Percentiles rank a stretch among this genome's conserved stretches.
Evolutionary conservation across 768 basidiomycete genomes (phyloP).

Genomic region (Trametes sanguinea): DNA sequence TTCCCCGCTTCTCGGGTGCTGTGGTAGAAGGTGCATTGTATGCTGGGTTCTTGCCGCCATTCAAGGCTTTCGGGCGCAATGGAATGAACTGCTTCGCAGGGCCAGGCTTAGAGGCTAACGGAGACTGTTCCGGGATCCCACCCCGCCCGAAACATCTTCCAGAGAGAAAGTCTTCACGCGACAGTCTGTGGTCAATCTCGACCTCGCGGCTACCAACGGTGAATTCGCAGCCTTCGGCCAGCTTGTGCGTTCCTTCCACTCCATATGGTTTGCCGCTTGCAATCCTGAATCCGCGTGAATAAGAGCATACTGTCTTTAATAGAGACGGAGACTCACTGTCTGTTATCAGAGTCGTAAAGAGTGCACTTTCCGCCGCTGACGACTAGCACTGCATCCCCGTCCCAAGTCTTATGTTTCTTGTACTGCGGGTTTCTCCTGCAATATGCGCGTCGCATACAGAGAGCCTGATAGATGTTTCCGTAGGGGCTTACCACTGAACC

Average conservation of each 20-base stretch:
- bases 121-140: slow-evolving; percentile 14
- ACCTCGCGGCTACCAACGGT: slow-evolving; percentile 58
- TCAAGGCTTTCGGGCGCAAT: slow-evolving; percentile 32
- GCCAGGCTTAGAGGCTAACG: slow-evolving; percentile 32
- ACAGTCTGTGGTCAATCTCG: slow-evolving; percentile 61
- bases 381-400: slow-evolving; percentile 74
- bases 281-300: slow-evolving; percentile 42
- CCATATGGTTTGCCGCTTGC: slow-evolving; percentile 49
- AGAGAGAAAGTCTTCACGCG: slow-evolving; percentile 58
- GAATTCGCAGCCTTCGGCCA: slow-evolving; percentile 43
- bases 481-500: slow-evolving; percentile 64
- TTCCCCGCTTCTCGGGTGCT: slow-evolving; percentile 28
- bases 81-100: slow-evolving; percentile 36
- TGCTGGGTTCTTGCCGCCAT: slow-evolving; percentile 28
- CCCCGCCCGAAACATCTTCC: slow-evolving; percentile 62
- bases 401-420: slow-evolving; percentile 91
- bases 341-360: slow-evolving; percentile 65
- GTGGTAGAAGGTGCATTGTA: slow-evolving; percentile 29
- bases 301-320: not conserved
- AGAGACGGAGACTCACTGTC: slow-evolving; percentile 42
- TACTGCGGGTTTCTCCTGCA: slow-evolving; percentile 66
- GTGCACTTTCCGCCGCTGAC: slow-evolving; percentile 45
- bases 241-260: slow-evolving; percentile 34
- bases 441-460: too few relatives aligned
- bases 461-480: not conserved